These are phyloP conservation scores for Candida sphagnicola DNA, from an alignment of 805 yeast genomes.

Conservation along the genomic window DNA sequence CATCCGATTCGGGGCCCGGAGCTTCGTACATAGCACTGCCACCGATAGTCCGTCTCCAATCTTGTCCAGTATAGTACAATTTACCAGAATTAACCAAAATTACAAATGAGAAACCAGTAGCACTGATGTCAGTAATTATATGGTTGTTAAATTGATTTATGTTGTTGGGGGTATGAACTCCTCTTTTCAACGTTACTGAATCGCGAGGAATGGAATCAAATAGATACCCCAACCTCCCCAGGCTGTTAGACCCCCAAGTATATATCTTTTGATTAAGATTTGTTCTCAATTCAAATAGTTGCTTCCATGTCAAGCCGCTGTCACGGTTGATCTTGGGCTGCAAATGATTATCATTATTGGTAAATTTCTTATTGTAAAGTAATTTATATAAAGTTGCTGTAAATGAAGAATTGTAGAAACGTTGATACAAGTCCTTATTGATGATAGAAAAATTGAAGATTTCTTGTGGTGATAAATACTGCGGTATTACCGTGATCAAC, in stretches of 20 bases:
- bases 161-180: slow-evolving; percentile 36
- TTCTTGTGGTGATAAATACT: slow-evolving; percentile 32
- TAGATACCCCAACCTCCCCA: slow-evolving; percentile 46
- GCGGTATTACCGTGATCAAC: slow-evolving; percentile 30
- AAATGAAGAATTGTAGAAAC: slow-evolving; percentile 25
- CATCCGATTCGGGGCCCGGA: slow-evolving; percentile 26
- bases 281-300: slow-evolving; percentile 38
- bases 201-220: slow-evolving; percentile 21
- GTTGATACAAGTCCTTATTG: slow-evolving; percentile 30
- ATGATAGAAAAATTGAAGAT: slow-evolving; percentile 37
- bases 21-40: slow-evolving; percentile 10
- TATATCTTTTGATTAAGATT: slow-evolving; percentile 31
- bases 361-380: slow-evolving; percentile 43
- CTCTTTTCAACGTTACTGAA: slow-evolving; percentile 14
- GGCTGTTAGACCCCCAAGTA: slow-evolving; percentile 48
- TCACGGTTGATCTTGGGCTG: slow-evolving; percentile 29
- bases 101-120: slow-evolving; percentile 65
- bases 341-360: slow-evolving; percentile 34
- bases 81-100: slow-evolving; percentile 54
- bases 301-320: slow-evolving; percentile 46
- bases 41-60: slow-evolving; percentile 14
- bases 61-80: slow-evolving; percentile 49
- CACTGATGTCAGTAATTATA: slow-evolving; percentile 44
- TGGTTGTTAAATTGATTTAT: slow-evolving; percentile 31
- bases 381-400: slow-evolving; percentile 22